Evolutionary conservation across 1,284 basidiomycete genomes (phyloP).

Genomic region (Cronartium quercuum): DNA sequence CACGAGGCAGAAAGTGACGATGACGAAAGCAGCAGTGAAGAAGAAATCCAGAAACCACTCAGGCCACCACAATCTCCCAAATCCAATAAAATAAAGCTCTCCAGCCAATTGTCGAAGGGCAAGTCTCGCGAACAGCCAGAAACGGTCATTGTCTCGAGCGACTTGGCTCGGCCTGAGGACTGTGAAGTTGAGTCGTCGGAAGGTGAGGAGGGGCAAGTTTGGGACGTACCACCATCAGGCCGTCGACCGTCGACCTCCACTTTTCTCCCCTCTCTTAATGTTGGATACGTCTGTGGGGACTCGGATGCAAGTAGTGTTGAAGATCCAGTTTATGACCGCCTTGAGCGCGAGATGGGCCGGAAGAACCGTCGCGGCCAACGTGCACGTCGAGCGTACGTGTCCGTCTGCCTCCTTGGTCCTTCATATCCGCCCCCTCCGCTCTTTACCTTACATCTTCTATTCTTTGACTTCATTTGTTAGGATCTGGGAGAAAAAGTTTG

Average conservation of each 20-base stretch:
- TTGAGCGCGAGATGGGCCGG: conserved; percentile 51
- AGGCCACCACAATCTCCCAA: too few relatives aligned
- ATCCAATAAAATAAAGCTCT: background rate
- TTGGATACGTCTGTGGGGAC: conserved; percentile 69
- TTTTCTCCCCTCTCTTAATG: conserved; percentile 79
- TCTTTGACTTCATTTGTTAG: conserved; percentile 51
- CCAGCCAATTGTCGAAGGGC: background rate
- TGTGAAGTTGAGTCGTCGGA: background rate
- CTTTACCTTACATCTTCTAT: background rate
- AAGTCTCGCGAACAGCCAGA: background rate
- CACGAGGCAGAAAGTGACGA: background rate
- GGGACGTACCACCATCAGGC: background rate
- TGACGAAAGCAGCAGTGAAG: background rate
- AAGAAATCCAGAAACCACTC: too few relatives aligned
- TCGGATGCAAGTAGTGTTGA: conserved; percentile 59
- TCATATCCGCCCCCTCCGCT: background rate
- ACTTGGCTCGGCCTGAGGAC: background rate
- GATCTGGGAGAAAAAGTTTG: conserved; percentile 97
- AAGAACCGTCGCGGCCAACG: conserved; percentile 89
- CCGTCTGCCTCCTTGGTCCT: background rate
- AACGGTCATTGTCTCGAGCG: background rate
- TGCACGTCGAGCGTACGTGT: conserved; percentile 77
- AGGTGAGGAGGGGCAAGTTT: background rate
- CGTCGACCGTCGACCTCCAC: conserved; percentile 54
- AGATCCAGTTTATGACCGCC: conserved; percentile 51